Evolutionary conservation across 495 filamentous ascomycete genomes (phyloP).

Genomic region (Neurospora sp.): DNA sequence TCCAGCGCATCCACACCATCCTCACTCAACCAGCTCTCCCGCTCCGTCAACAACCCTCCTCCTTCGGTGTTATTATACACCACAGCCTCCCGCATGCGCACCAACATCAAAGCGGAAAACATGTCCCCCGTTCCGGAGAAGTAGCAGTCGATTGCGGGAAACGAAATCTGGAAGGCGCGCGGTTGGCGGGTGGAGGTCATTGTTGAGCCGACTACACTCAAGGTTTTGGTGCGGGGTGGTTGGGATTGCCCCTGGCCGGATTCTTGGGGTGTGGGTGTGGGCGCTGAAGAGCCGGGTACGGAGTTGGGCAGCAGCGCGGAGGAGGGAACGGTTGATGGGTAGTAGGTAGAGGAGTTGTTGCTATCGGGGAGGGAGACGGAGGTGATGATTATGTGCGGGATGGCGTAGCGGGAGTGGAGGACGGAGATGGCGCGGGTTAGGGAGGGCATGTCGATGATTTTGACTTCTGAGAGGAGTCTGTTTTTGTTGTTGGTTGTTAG

Average conservation of each 20-base stretch:
- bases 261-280: neutral
- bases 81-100: slow-evolving; percentile 79
- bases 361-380: slow-evolving; percentile 45
- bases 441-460: slow-evolving; percentile 64
- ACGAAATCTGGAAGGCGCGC: slow-evolving; percentile 71
- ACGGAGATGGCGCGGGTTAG: slow-evolving; percentile 62
- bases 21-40: slow-evolving; percentile 54
- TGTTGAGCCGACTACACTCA: slow-evolving; percentile 73
- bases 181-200: slow-evolving; percentile 51
- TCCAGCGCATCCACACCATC: slow-evolving; percentile 57
- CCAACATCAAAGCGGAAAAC: slow-evolving; percentile 86
- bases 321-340: slow-evolving; percentile 18
- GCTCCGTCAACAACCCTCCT: slow-evolving; percentile 35
- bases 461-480: slow-evolving; percentile 71
- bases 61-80: slow-evolving; percentile 19
- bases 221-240: slow-evolving; percentile 19
- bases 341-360: neutral
- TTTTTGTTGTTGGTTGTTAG: no score
- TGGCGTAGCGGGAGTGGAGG: slow-evolving; percentile 62
- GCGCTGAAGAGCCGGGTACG: neutral
- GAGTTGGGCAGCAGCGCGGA: slow-evolving; percentile 19
- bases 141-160: slow-evolving; percentile 80
- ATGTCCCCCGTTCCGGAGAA: slow-evolving; percentile 97
- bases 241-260: neutral
- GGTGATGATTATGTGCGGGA: slow-evolving; percentile 91